A percentile compares a stretch with the other conserved stretches of the same genome.
These are phyloP conservation scores for Asclepias syriaca DNA, from an alignment of 257 asterid genomes.

Conservation along the genomic window DNA sequence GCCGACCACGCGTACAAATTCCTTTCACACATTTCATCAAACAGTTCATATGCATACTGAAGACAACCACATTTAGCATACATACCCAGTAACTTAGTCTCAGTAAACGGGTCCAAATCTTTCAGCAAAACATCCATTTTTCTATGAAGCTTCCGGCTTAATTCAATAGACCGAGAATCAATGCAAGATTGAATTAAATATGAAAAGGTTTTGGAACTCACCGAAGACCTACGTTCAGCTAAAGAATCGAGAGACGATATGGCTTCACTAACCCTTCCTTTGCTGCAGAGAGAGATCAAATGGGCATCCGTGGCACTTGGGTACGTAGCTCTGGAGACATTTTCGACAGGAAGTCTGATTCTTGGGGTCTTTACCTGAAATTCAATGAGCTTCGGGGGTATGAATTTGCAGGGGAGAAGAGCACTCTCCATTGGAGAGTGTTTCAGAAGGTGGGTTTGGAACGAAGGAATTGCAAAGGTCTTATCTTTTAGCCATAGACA, in stretches of 20 bases:
- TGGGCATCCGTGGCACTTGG: slow-evolving; percentile 33
- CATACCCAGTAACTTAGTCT: slow-evolving; percentile 55
- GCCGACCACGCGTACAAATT: slow-evolving; percentile 76
- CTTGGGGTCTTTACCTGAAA: slow-evolving; percentile 18
- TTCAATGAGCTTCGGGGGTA: slow-evolving; percentile 31
- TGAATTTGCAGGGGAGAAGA: slow-evolving; percentile 48
- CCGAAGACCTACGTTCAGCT: slow-evolving; percentile 29
- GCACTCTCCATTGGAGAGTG: slow-evolving; percentile 49
- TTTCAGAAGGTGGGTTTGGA: neutral
- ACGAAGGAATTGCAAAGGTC: neutral
- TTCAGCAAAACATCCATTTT: slow-evolving; percentile 25
- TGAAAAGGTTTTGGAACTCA: slow-evolving; percentile 47
- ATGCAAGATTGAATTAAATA: slow-evolving; percentile 55
- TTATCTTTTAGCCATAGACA: slow-evolving; percentile 9
- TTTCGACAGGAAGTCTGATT: slow-evolving; percentile 12
- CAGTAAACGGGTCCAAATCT: slow-evolving; percentile 46
- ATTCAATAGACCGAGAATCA: slow-evolving; percentile 35
- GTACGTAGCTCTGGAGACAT: slow-evolving; percentile 12
- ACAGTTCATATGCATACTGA: slow-evolving; percentile 45
- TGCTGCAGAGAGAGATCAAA: slow-evolving; percentile 55
- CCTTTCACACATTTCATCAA: slow-evolving; percentile 52
- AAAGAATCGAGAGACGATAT: slow-evolving; percentile 43
- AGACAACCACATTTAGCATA: slow-evolving; percentile 67
- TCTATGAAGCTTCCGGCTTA: slow-evolving; percentile 48
- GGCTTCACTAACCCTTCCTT: slow-evolving; percentile 55